A percentile compares a stretch with the other conserved stretches of the same genome.
Evolutionary conservation across 2,329 filamentous ascomycete genomes (phyloP).

Genomic region (Trichoderma cornu-damae): DNA sequence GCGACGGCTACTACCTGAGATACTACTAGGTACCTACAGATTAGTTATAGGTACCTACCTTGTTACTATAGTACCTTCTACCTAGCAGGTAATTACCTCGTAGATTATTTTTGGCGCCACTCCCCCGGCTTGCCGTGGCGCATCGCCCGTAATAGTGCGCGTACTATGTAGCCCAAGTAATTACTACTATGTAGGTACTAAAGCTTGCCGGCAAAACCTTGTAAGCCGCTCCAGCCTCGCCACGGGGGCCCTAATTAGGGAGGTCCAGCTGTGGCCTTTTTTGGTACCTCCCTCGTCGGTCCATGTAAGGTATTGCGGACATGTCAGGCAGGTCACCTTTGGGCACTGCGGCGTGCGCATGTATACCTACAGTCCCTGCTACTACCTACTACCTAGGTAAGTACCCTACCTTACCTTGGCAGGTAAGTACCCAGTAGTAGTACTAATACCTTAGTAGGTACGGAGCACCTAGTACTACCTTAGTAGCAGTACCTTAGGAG

Average conservation of each 20-base stretch:
- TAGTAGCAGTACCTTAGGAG: not conserved
- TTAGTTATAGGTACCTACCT: not conserved
- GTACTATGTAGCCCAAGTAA: too few species aligned
- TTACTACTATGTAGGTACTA: too few species aligned
- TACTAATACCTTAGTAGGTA: not conserved
- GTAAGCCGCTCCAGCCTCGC: not conserved
- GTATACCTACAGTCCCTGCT: too few species aligned
- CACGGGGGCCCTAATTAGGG: conserved; percentile 10
- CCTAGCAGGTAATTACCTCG: conserved; percentile 3
- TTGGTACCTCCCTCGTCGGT: not conserved
- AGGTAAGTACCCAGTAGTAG: not conserved
- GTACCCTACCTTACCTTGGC: too few species aligned
- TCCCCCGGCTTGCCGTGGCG: not conserved
- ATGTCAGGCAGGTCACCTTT: not conserved
- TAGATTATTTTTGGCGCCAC: conserved; percentile 1
- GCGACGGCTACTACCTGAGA: too few species aligned
- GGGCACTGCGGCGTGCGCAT: too few species aligned
- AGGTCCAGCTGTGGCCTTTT: not conserved
- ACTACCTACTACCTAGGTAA: too few species aligned
- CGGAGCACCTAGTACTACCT: not conserved
- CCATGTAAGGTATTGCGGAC: not conserved
- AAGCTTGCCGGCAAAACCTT: not conserved
- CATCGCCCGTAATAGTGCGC: not conserved
- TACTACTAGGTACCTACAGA: not conserved
- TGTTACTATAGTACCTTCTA: too few species aligned